A percentile compares a stretch with the other conserved stretches of the same genome.
phyloP scores from a whole-genome alignment of 176 grass and related monocot species.

The Raddia distichophylla region DNA sequence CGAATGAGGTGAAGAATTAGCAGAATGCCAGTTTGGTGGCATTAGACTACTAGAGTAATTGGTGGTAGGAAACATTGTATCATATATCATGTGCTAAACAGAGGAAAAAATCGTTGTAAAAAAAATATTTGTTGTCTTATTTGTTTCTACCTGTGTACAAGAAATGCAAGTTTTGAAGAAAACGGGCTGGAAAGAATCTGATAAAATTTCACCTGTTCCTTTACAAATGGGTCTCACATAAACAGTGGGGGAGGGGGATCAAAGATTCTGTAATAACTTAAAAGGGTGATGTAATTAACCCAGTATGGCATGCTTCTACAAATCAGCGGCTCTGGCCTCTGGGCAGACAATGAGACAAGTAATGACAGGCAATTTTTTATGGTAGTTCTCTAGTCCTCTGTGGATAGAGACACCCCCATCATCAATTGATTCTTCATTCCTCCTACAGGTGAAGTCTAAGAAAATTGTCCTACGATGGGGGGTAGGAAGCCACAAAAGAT shows the following conservation, averaged over 20 bases:
- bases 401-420: not conserved
- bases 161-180: slow-evolving; percentile 34
- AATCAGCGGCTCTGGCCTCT: not conserved
- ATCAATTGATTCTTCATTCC: slow-evolving; percentile 23
- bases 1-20: slow-evolving; percentile 34
- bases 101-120: slow-evolving; percentile 27
- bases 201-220: not conserved
- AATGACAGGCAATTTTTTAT: not conserved
- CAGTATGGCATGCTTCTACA: not conserved
- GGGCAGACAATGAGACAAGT: slow-evolving; percentile 1
- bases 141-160: slow-evolving; percentile 51
- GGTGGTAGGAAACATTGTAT: slow-evolving; percentile 43
- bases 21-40: slow-evolving; percentile 16
- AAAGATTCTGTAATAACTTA: slow-evolving; percentile 4
- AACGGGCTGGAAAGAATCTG: not conserved
- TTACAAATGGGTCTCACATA: not conserved
- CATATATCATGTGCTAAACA: slow-evolving; percentile 33
- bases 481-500: not conserved
- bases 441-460: not conserved
- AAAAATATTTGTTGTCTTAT: slow-evolving; percentile 9
- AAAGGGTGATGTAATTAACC: not conserved
- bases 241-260: not conserved
- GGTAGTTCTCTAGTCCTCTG: not conserved
- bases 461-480: slow-evolving; percentile 4
- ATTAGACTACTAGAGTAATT: slow-evolving; percentile 18